Base-by-base conservation (phyloP, 768 basidiomycete genomes). In the Chalciporus chontae region DNA sequence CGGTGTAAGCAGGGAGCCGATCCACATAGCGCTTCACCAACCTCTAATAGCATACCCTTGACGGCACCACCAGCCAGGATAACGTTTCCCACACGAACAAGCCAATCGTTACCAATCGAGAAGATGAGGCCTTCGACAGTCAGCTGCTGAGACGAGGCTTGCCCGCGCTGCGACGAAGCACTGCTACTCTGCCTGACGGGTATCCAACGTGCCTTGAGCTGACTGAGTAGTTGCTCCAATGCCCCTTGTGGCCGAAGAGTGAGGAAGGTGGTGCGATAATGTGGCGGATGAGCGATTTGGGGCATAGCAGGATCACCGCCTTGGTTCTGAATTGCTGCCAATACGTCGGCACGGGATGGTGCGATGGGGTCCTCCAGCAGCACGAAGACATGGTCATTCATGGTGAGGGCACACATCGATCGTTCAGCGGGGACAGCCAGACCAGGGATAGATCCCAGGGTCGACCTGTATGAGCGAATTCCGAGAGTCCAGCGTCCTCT, bases 11-110 rank as follows among this genome's bases (percentile, higher is more conserved):
- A 48, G 54, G 27, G 7, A 4, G 15, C 47, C 29, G 45, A 48
- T 44, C 31, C 14, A 26, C 34, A 48, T 41, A 17, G 17, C 5
- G 29, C 37, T 26, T 17, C 24, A 53, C 69, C 51, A 51, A 87
- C 89, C 81, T 92, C 89, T 23, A 92, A 71, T 36, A 92, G 73
- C 85, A 92, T 88, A n/a, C 89, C 89, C 60, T 83, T 88, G 4
- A 86, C 74, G 6, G 79, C 80, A 27, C 88, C 87, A 18, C 87
- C 87, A 18, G 85, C 79, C 17, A 89, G 71, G 38, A 81, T 76
- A 32, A 92, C 88, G 65, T 88, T 88, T 8, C 89, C 89, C 29
- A 83, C 80, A 14, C 89, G 77, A 8, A 92, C 84, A 15, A 90
- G 68, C 86, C 90, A 92, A 63, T 92, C 89, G 31, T 71, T 84